phyloP scores from a whole-genome alignment of 305 asterid species.

The Solanum aculeatissimum region DNA sequence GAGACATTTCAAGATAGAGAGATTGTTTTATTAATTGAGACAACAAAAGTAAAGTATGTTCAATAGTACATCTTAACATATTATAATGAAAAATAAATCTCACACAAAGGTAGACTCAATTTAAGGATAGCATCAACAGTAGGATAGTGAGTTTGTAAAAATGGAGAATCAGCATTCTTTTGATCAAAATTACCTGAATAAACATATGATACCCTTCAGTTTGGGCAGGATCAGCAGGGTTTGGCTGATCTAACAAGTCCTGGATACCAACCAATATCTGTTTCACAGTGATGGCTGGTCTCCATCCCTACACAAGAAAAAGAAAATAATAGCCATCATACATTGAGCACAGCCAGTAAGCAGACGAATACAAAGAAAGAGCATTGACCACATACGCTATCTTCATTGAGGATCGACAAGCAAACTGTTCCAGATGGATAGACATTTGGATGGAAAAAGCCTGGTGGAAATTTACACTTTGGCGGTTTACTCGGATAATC shows the following conservation, averaged over 20 bases:
- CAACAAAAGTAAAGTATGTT: background rate
- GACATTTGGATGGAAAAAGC: constrained; percentile 15
- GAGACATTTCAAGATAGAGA: background rate
- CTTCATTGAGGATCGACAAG: constrained; percentile 13
- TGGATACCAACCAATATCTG: constrained; percentile 13
- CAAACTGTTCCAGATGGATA: constrained; percentile 12
- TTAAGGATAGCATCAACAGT: background rate
- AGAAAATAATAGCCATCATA: background rate
- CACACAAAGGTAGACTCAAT: background rate
- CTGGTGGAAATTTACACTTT: constrained; percentile 10
- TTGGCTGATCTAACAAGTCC: constrained; percentile 13
- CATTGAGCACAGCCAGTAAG: background rate
- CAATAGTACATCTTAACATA: background rate
- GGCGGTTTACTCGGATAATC: constrained; percentile 17
- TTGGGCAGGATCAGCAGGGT: constrained; percentile 14
- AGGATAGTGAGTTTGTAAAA: background rate
- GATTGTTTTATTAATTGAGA: background rate
- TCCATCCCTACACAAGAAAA: constrained; percentile 6
- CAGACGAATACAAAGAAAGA: background rate
- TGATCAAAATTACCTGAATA: constrained; percentile 2
- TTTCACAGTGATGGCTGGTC: constrained; percentile 15
- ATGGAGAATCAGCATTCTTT: background rate
- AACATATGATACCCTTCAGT: constrained; percentile 11
- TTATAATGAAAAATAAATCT: background rate
- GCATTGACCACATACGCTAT: constrained; percentile 6